A percentile compares a stretch with the other conserved stretches of the same genome.
Conservation (phyloP, 2,329 filamentous ascomycete species). For the Colletotrichum nymphaeae region DNA sequence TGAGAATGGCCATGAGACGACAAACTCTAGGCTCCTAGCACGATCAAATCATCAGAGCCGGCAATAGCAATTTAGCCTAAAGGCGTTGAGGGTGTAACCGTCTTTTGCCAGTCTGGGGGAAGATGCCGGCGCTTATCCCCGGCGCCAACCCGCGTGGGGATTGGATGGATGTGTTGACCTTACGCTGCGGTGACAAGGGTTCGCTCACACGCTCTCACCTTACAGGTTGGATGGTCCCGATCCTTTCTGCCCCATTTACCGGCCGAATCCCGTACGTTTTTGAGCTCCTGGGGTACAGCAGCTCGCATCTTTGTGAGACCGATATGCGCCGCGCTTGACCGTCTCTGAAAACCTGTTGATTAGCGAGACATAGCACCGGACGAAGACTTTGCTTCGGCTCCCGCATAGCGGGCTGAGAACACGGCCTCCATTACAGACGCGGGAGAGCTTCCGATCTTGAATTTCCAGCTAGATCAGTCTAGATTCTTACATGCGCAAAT, state of each 20-base stretch:
- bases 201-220: too few relatives aligned
- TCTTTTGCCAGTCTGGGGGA: constrained; percentile 14
- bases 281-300: too few relatives aligned
- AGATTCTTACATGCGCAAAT: too few relatives aligned
- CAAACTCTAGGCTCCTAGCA: background rate
- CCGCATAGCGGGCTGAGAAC: too few relatives aligned
- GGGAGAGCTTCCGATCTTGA: too few relatives aligned
- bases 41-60: background rate
- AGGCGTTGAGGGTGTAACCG: background rate
- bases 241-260: background rate
- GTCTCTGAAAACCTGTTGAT: background rate
- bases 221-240: background rate
- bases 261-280: background rate
- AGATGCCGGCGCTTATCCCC: background rate
- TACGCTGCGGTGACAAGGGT: background rate
- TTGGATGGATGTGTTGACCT: background rate
- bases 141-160: background rate
- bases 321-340: background rate
- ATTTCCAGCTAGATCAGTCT: too few relatives aligned
- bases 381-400: too few relatives aligned
- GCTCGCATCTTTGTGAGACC: background rate
- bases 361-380: background rate
- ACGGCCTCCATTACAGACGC: too few relatives aligned
- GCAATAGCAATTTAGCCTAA: constrained; percentile 34
- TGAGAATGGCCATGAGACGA: background rate